These are phyloP conservation scores for Haberlea rhodopensis DNA, from an alignment of 257 asterid species.

Conservation along the genomic window DNA sequence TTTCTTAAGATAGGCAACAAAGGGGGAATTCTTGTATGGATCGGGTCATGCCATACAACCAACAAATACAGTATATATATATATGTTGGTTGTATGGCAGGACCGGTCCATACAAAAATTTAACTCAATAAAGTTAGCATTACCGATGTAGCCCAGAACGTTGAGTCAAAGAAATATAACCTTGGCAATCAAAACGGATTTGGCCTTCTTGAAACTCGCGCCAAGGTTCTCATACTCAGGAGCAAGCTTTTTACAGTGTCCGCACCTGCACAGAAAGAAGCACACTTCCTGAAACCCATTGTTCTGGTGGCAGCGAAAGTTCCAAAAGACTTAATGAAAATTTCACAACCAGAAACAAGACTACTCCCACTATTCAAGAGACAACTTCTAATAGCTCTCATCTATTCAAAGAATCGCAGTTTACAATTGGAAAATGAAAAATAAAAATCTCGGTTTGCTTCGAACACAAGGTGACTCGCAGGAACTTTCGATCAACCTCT, in stretches of 20 bases:
- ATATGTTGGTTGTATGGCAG: too few relatives aligned
- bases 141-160: too few relatives aligned
- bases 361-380: background rate
- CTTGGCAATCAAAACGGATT: slow-evolving; percentile 88
- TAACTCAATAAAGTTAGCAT: too few relatives aligned
- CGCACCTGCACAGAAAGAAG: slow-evolving; percentile 62
- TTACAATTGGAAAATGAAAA: background rate
- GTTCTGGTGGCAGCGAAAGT: slow-evolving; percentile 6
- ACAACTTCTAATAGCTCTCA: background rate
- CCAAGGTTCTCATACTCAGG: slow-evolving; percentile 92
- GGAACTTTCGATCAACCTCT: background rate
- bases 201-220: slow-evolving; percentile 88
- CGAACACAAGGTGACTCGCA: background rate
- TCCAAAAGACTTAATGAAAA: background rate
- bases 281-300: background rate
- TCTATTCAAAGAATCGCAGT: background rate
- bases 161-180: slow-evolving; percentile 46
- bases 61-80: too few relatives aligned
- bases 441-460: background rate
- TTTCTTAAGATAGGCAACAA: background rate
- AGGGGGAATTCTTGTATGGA: too few relatives aligned
- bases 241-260: slow-evolving; percentile 96
- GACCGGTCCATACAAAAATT: too few relatives aligned
- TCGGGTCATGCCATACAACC: too few relatives aligned
- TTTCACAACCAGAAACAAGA: background rate